phyloP scores from a whole-genome alignment of 1,284 basidiomycete genomes.

The Marasmius sp. region DNA sequence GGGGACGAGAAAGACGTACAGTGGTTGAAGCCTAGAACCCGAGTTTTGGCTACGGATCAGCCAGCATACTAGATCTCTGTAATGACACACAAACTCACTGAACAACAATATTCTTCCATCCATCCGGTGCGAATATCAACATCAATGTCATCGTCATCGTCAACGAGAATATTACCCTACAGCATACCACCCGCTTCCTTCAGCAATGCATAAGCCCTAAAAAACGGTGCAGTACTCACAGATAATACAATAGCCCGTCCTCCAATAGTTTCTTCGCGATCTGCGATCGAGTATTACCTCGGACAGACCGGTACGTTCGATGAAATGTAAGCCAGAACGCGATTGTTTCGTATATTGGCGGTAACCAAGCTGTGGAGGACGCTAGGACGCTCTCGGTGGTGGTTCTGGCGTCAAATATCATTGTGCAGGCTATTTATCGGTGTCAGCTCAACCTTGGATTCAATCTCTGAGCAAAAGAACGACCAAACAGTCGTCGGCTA shows the following conservation, averaged over 20 bases:
- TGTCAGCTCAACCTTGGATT: no score
- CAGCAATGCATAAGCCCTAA: neutral
- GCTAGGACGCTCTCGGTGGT: slow-evolving; percentile 19
- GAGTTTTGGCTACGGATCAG: slow-evolving; percentile 7
- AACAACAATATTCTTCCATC: neutral
- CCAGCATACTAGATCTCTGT: neutral
- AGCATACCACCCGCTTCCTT: no score
- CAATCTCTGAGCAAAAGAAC: no score
- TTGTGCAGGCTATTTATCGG: slow-evolving; percentile 58
- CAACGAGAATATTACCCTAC: slow-evolving; percentile 51
- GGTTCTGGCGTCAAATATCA: slow-evolving; percentile 38
- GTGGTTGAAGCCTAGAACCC: slow-evolving; percentile 43
- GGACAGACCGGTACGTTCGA: slow-evolving; percentile 41
- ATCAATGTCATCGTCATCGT: slow-evolving; percentile 52
- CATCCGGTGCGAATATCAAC: slow-evolving; percentile 41
- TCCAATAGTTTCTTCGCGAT: slow-evolving; percentile 46
- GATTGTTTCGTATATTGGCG: slow-evolving; percentile 54
- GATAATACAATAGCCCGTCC: slow-evolving; percentile 56
- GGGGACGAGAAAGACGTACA: slow-evolving; percentile 36
- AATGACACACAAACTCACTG: neutral
- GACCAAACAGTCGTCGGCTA: neutral
- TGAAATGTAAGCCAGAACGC: slow-evolving; percentile 46
- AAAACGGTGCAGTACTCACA: slow-evolving; percentile 27
- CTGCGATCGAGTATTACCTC: slow-evolving; percentile 36
- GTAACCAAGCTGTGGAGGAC: slow-evolving; percentile 54